These are phyloP conservation scores for Aureobasidium uvarum DNA, from an alignment of 2,329 filamentous ascomycete genomes.

Conservation along the genomic window DNA sequence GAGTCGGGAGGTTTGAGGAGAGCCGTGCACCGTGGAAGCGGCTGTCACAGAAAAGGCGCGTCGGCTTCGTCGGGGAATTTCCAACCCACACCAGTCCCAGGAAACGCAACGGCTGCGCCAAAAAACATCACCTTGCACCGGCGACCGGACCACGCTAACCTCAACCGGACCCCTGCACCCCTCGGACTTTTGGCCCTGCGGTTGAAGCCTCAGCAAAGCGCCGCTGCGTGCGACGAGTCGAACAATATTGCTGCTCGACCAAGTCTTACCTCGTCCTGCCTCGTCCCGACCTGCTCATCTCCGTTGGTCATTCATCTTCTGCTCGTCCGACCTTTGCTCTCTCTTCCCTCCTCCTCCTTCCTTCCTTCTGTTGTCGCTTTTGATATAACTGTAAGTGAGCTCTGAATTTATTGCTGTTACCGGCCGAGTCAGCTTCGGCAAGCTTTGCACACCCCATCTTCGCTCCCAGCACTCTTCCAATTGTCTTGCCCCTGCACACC, in stretches of 20 bases:
- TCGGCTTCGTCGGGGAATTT: constrained; percentile 25
- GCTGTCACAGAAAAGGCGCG: constrained; percentile 18
- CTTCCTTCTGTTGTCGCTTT: constrained; percentile 23
- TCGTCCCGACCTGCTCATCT: constrained; percentile 18
- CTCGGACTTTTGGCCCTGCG: constrained; percentile 27
- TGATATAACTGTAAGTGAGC: constrained; percentile 25
- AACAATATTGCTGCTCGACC: constrained; percentile 23
- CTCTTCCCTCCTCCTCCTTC: constrained; percentile 1
- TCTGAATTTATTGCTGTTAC: constrained; percentile 11
- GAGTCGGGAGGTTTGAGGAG: constrained; percentile 24
- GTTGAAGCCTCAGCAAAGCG: constrained; percentile 28
- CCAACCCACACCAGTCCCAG: constrained; percentile 17
- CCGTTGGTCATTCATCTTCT: constrained; percentile 20
- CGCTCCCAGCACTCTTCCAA: constrained; percentile 9
- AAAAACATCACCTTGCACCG: constrained; percentile 1
- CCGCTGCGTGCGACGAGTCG: constrained; percentile 21
- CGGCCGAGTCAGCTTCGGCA: constrained; percentile 23
- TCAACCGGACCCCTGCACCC: constrained; percentile 25
- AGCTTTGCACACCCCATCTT: constrained; percentile 20
- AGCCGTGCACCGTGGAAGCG: constrained; percentile 22
- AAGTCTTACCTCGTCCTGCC: constrained; percentile 4
- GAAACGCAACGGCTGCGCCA: constrained; percentile 21
- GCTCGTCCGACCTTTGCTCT: constrained; percentile 28
- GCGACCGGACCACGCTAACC: constrained; percentile 19
- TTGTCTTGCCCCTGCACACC: constrained; percentile 16